These are phyloP conservation scores for Euphorbia tirucalli DNA, from an alignment of 345 rosid species.

Conservation along the genomic window DNA sequence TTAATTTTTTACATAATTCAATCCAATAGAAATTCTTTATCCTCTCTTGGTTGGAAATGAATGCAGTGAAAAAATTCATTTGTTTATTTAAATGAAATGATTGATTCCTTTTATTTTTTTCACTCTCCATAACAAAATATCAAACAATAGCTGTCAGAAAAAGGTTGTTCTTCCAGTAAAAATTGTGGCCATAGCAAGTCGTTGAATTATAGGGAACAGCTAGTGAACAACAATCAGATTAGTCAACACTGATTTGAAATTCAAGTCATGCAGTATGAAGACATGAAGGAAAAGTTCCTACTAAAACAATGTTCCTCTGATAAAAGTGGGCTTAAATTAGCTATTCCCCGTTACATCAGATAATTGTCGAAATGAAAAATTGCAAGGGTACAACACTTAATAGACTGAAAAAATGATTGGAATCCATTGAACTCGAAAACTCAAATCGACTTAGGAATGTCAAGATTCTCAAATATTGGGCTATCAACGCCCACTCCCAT, in stretches of 20 bases:
- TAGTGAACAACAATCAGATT: background rate
- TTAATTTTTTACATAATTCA: too few relatives aligned
- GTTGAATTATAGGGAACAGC: background rate
- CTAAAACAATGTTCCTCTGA: background rate
- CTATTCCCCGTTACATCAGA: background rate
- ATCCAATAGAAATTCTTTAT: too few relatives aligned
- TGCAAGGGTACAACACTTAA: background rate
- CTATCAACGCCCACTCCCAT: conserved; percentile 94
- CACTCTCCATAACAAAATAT: background rate
- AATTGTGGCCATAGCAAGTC: too few relatives aligned
- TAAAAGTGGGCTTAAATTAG: background rate
- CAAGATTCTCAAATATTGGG: conserved; percentile 67
- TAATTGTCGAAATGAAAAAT: background rate
- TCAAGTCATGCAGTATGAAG: background rate
- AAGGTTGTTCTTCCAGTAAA: background rate
- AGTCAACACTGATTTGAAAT: background rate
- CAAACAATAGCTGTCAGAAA: background rate
- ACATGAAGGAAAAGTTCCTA: background rate
- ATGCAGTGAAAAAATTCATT: too few relatives aligned
- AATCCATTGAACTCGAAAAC: background rate
- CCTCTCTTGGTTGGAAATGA: background rate
- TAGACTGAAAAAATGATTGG: background rate
- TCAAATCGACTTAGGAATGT: conserved; percentile 41
- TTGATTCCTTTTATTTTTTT: background rate
- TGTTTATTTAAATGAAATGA: background rate